Conservation (phyloP, 176 grass and related monocot genomes). For the Ananas comosus region DNA sequence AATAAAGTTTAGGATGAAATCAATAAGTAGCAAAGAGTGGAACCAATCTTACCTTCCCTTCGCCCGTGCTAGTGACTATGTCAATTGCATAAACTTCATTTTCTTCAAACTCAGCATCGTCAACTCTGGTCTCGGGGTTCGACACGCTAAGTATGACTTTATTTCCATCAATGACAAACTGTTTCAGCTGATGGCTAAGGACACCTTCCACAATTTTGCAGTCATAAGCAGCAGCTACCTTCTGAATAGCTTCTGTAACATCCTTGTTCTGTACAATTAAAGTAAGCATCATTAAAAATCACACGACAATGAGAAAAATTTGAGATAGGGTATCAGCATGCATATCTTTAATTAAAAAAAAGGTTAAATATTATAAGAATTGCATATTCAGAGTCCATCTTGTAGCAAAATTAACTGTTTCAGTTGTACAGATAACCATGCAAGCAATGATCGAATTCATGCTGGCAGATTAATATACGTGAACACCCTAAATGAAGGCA, state of each 20-base stretch:
- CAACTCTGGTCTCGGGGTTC: slow-evolving; percentile 86
- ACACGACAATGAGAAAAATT: not conserved
- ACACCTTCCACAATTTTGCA: slow-evolving; percentile 99
- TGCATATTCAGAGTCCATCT: too few species aligned
- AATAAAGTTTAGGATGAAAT: not conserved
- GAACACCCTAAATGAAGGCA: too few species aligned
- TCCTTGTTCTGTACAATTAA: slow-evolving; percentile 65
- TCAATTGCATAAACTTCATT: slow-evolving; percentile 99
- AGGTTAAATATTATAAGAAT: too few species aligned
- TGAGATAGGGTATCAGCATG: too few species aligned
- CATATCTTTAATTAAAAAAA: too few species aligned
- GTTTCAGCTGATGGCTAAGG: slow-evolving; percentile 96
- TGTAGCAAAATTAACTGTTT: too few species aligned
- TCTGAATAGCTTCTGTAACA: slow-evolving; percentile 95
- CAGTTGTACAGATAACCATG: too few species aligned
- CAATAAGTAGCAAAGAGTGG: not conserved
- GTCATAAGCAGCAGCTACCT: slow-evolving; percentile 87
- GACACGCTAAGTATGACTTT: slow-evolving; percentile 78
- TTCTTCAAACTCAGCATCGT: slow-evolving; percentile 99
- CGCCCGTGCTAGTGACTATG: slow-evolving; percentile 89
- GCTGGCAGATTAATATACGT: too few species aligned
- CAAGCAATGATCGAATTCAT: too few species aligned
- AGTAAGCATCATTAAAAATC: not conserved
- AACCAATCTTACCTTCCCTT: slow-evolving; percentile 63
- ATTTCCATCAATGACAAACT: slow-evolving; percentile 97